A percentile compares a stretch with the other conserved stretches of the same genome.
phyloP scores from a whole-genome alignment of 176 grass and related monocot species.

The Oryza glaberrima region DNA sequence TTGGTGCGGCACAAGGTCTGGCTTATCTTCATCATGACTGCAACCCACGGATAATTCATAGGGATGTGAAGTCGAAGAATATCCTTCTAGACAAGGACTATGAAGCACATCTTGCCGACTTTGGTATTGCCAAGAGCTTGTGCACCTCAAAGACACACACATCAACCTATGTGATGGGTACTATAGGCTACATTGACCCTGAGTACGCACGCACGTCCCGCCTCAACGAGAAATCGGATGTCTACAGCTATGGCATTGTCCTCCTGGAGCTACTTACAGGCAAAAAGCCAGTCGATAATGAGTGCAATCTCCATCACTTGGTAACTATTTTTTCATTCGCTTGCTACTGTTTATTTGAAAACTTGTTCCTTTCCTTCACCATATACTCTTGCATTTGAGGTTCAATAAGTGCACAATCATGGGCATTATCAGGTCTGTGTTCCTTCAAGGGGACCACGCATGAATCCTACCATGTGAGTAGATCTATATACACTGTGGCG shows the following conservation, averaged over 20 bases:
- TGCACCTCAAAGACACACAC: slow-evolving; percentile 88
- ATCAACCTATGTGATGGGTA: slow-evolving; percentile 93
- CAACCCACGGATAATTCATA: slow-evolving; percentile 80
- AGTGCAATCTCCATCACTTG: slow-evolving; percentile 94
- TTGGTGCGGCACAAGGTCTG: slow-evolving; percentile 84
- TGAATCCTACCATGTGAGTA: slow-evolving; percentile 67
- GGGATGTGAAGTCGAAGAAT: slow-evolving; percentile 92
- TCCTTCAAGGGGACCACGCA: slow-evolving; percentile 46
- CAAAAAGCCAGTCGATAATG: slow-evolving; percentile 79
- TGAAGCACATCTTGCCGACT: slow-evolving; percentile 81
- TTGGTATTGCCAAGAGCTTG: slow-evolving; percentile 90
- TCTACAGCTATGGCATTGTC: slow-evolving; percentile 90
- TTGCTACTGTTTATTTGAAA: slow-evolving; percentile 21
- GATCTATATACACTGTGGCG: slow-evolving; percentile 55
- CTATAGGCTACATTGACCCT: slow-evolving; percentile 94
- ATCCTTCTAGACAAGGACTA: slow-evolving; percentile 89
- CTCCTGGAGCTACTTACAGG: slow-evolving; percentile 91
- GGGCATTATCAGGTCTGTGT: slow-evolving; percentile 41
- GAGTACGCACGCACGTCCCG: slow-evolving; percentile 88
- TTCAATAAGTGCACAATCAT: slow-evolving; percentile 53
- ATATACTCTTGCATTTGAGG: slow-evolving; percentile 22
- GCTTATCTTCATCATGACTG: slow-evolving; percentile 95
- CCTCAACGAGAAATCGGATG: slow-evolving; percentile 88
- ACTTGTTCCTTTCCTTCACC: slow-evolving; percentile 2
- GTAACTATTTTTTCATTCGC: slow-evolving; percentile 54